Evolutionary conservation across 2,329 filamentous ascomycete genomes (phyloP).

Genomic region (Aspergillus proliferans): DNA sequence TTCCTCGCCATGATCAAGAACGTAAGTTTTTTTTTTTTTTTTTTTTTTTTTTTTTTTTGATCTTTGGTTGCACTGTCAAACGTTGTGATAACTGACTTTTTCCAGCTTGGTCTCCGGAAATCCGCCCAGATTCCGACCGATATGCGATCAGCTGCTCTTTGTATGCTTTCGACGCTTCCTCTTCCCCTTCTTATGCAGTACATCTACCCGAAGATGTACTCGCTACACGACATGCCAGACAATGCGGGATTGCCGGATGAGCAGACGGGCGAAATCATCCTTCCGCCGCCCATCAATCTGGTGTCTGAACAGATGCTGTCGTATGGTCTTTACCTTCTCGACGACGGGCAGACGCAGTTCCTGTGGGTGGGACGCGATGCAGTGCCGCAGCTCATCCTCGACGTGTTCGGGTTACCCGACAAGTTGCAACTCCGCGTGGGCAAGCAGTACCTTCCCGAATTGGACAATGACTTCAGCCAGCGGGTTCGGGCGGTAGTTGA

Average conservation of each 20-base stretch:
- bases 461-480: slow-evolving; percentile 97
- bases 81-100: slow-evolving; percentile 5
- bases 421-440: slow-evolving; percentile 80
- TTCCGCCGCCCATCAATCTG: slow-evolving; percentile 78
- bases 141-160: slow-evolving; percentile 85
- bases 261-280: slow-evolving; percentile 78
- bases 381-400: slow-evolving; percentile 76
- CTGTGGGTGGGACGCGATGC: slow-evolving; percentile 92
- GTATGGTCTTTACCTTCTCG: slow-evolving; percentile 91
- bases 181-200: slow-evolving; percentile 87
- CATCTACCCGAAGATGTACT: slow-evolving; percentile 81
- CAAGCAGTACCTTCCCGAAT: slow-evolving; percentile 76
- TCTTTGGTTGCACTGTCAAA: slow-evolving; percentile 8
- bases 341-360: slow-evolving; percentile 96
- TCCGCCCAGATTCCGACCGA: slow-evolving; percentile 92
- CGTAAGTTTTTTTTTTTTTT: slow-evolving; percentile 45
- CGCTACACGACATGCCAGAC: slow-evolving; percentile 92
- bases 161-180: slow-evolving; percentile 86
- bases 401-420: slow-evolving; percentile 86
- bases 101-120: slow-evolving; percentile 69
- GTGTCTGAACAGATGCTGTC: slow-evolving; percentile 81
- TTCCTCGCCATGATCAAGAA: slow-evolving; percentile 97
- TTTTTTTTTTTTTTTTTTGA: slow-evolving; percentile 5
- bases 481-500: slow-evolving; percentile 81
- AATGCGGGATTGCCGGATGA: slow-evolving; percentile 79